Conservation (phyloP, 805 yeast species). For the Lachancea meyersii region DNA sequence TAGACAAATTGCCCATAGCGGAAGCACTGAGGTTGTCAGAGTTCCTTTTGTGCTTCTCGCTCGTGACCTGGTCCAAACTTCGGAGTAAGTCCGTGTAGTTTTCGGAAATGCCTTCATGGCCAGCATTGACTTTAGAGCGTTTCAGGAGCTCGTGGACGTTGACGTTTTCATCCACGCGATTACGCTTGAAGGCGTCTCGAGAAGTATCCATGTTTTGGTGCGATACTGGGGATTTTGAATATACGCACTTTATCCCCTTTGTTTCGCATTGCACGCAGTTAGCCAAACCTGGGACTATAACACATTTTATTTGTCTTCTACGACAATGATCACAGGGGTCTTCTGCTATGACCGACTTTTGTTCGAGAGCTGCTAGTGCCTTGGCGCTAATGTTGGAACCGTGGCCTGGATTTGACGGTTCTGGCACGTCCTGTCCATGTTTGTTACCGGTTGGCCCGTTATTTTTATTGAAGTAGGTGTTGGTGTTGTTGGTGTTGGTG, state of each 20-base stretch:
- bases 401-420: neutral
- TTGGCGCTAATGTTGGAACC: constrained; percentile 4
- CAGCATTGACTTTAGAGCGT: constrained; percentile 16
- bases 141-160: constrained; percentile 21
- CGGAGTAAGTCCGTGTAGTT: constrained; percentile 25
- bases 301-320: constrained; percentile 72
- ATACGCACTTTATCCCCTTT: constrained; percentile 69
- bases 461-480: too few species aligned
- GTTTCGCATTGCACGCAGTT: constrained; percentile 74
- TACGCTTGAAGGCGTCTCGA: constrained; percentile 14
- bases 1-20: neutral
- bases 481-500: too few species aligned
- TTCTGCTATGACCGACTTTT: constrained; percentile 13
- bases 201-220: constrained; percentile 37
- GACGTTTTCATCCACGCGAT: constrained; percentile 20
- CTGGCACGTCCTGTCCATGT: too few species aligned
- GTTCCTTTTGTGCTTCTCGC: neutral
- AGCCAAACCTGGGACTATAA: constrained; percentile 53
- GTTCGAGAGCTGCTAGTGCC: constrained; percentile 7
- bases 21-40: constrained; percentile 3
- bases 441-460: too few species aligned
- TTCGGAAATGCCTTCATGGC: constrained; percentile 14
- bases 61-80: constrained; percentile 13
- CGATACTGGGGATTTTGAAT: constrained; percentile 47
- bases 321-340: constrained; percentile 82